Evolutionary conservation across 768 basidiomycete genomes (phyloP), one percentile per base, ranked within the genome.

Genomic region (Mycena rebaudengoi): DNA sequence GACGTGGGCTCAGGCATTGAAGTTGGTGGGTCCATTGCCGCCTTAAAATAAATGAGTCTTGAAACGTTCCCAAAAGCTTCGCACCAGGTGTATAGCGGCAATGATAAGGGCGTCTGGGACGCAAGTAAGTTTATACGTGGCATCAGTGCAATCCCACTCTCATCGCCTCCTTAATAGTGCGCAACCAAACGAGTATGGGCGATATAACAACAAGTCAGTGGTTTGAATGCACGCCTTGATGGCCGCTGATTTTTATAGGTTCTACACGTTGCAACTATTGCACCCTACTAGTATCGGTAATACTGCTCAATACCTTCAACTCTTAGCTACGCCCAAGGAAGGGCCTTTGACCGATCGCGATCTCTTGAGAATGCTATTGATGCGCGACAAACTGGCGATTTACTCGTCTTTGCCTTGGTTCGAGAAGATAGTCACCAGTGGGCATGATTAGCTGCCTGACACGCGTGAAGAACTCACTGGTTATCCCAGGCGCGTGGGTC

Each of bases 111-210:
- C 46, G 74, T 79, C 12, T 88, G 85, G 85, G 87, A 88, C 69
- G 86, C 86, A 35, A 87, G 66, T 63, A 12, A 52, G 66, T 51
- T 23, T 7, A 13, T 28, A 6, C 4, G 11, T 14, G 14, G 6
- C 16, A n/a, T 23, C n/a, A n/a, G n/a, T n/a, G 6, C 28, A 21
- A 30, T 28, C 8, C 28, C 21, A 26, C 18, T 11, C 33, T 10
- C 13, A 21, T 43, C 52, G 10, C 32, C 26, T 53, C 32, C 14
- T 21, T 18, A 18, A 14, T 12, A 68, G 62, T 86, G 84, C 79
- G 87, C 56, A 88, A 87, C 71, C 87, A 87, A 69, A 87, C 87
- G 1, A 80, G 87, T 64, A 78, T 87, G 49, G 81, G 80, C 41
- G 78, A 77, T 35, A 74, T 29, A 73, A 75, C 54, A 87, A 88